These are phyloP conservation scores for Forsythia suspensa DNA, from an alignment of 257 asterid species.

Conservation along the genomic window DNA sequence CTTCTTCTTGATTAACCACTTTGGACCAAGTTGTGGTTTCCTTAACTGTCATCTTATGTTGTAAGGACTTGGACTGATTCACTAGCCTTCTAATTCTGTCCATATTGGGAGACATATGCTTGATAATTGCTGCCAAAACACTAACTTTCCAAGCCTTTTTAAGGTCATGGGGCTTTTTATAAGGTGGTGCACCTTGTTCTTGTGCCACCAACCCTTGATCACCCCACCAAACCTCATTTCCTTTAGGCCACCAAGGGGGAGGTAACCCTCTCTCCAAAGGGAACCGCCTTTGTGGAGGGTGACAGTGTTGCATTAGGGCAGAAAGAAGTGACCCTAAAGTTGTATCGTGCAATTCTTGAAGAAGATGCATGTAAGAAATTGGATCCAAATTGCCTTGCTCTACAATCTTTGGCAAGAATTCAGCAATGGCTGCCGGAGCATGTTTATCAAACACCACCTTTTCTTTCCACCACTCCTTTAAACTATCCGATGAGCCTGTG, in stretches of 20 bases:
- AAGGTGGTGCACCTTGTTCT: constrained; percentile 58
- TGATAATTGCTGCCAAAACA: constrained; percentile 56
- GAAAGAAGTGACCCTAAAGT: constrained; percentile 69
- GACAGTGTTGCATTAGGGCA: constrained; percentile 62
- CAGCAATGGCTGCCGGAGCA: constrained; percentile 48
- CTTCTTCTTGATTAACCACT: constrained; percentile 52
- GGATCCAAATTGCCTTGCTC: constrained; percentile 20
- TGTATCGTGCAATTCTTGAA: constrained; percentile 58
- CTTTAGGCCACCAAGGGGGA: constrained; percentile 85
- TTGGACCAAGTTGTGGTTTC: constrained; percentile 50
- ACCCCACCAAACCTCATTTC: constrained; percentile 68
- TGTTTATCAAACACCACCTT: constrained; percentile 39
- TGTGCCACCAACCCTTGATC: constrained; percentile 43
- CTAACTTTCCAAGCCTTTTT: constrained; percentile 63
- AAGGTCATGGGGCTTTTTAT: constrained; percentile 62
- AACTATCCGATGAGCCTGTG: constrained; percentile 57
- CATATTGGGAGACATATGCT: constrained; percentile 53
- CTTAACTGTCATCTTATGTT: constrained; percentile 63
- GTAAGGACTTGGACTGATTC: constrained; percentile 56
- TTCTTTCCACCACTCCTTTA: constrained; percentile 74
- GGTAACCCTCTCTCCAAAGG: constrained; percentile 56
- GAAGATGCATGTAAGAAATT: constrained; percentile 36
- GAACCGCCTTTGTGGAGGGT: constrained; percentile 63
- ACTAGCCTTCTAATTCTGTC: constrained; percentile 46
- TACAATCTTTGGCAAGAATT: constrained; percentile 37